Evolutionary conservation across 306 rosid species (phyloP).

Genomic region (Luffa acutangula): DNA sequence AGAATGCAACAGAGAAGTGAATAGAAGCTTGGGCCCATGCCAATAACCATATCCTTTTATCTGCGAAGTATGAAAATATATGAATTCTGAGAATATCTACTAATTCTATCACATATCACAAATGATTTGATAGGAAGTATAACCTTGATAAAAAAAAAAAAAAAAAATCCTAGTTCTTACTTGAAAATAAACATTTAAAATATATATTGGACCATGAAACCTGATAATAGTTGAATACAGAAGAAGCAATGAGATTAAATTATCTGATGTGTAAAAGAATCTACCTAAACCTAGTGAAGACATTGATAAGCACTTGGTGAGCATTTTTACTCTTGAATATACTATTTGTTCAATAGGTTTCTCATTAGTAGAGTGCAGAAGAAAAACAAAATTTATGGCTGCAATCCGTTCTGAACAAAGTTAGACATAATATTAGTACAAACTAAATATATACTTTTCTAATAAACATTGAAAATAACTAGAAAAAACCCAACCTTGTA

Average conservation of each 20-base stretch:
- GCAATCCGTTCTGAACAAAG: neutral
- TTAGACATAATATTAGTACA: neutral
- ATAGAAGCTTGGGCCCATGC: constrained; percentile 88
- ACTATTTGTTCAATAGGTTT: neutral
- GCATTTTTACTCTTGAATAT: neutral
- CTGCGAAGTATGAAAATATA: constrained; percentile 36
- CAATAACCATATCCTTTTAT: constrained; percentile 90
- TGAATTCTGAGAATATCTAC: constrained; percentile 6
- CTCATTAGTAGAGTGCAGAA: constrained; percentile 1
- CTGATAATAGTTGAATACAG: neutral
- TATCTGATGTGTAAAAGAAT: neutral
- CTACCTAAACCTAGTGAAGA: neutral
- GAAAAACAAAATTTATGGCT: neutral
- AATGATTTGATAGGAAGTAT: neutral
- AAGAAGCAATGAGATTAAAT: neutral
- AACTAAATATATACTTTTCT: neutral
- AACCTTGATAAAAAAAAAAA: neutral
- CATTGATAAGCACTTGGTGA: neutral
- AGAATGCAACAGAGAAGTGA: constrained; percentile 63
- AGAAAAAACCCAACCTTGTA: neutral
- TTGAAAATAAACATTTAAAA: neutral
- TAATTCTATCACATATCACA: neutral
- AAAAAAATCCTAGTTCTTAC: neutral
- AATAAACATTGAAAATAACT: neutral
- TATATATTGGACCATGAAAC: neutral